A percentile compares a stretch with the other conserved stretches of the same genome.
phyloP scores from a whole-genome alignment of 2,329 filamentous ascomycete genomes.

The Gaeumannomyces sp. region DNA sequence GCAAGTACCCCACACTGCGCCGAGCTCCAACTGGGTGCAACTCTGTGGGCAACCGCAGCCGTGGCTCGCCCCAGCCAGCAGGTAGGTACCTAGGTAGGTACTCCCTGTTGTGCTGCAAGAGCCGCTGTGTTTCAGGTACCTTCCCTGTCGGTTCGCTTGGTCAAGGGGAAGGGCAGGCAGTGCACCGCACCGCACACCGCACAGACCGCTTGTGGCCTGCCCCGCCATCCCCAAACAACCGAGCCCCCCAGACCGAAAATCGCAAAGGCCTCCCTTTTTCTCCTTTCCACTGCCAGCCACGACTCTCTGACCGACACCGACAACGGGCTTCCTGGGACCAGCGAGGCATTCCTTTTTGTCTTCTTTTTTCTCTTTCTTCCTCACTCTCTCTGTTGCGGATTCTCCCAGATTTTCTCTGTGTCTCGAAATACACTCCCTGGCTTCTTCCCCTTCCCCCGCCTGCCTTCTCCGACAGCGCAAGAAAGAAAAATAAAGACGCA shows the following conservation, averaged over 20 bases:
- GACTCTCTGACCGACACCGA: background rate
- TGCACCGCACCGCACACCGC: background rate
- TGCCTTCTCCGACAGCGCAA: too few relatives aligned
- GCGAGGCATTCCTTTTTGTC: background rate
- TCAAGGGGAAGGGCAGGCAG: background rate
- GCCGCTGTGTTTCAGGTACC: too few relatives aligned
- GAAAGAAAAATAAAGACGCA: too few relatives aligned
- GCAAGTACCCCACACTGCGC: background rate
- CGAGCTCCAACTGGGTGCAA: background rate
- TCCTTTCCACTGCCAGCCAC: background rate
- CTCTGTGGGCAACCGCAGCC: too few relatives aligned
- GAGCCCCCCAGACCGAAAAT: background rate
- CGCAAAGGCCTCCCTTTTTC: background rate
- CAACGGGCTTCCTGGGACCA: background rate
- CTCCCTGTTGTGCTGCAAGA: too few relatives aligned
- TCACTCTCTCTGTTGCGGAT: background rate
- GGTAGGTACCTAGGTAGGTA: too few relatives aligned
- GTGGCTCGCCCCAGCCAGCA: too few relatives aligned
- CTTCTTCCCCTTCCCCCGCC: too few relatives aligned
- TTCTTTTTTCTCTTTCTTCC: background rate
- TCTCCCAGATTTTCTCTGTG: background rate
- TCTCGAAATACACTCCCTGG: too few relatives aligned
- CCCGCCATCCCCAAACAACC: background rate
- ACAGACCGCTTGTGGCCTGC: background rate
- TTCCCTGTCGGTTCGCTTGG: too few relatives aligned